phyloP scores from a whole-genome alignment of 768 basidiomycete genomes.

The Dentipellis fragilis region DNA sequence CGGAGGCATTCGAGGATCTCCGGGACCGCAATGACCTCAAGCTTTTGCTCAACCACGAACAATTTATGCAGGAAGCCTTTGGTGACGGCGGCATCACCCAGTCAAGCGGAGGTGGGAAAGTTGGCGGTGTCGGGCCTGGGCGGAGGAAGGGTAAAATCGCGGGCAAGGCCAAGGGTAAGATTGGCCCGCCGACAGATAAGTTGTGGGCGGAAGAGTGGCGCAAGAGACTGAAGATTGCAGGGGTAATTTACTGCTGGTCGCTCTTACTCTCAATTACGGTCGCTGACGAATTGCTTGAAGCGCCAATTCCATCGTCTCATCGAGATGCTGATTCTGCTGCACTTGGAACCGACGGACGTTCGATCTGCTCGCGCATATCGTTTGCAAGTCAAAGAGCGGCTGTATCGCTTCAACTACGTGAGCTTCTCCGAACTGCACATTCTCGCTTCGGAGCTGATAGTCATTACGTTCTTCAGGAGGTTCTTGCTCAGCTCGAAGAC shows the following conservation, averaged over 20 bases:
- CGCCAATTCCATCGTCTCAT: constrained; percentile 88
- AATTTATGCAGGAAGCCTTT: constrained; percentile 67
- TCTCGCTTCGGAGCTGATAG: not conserved
- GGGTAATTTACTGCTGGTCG: constrained; percentile 35
- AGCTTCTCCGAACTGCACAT: constrained; percentile 20
- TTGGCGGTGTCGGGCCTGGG: constrained; percentile 19
- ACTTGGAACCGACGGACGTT: constrained; percentile 53
- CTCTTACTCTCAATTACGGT: not conserved
- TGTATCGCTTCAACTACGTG: constrained; percentile 94
- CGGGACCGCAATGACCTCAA: constrained; percentile 85
- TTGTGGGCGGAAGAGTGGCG: constrained; percentile 75
- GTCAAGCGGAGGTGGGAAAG: constrained; percentile 26
- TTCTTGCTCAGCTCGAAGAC: constrained; percentile 79
- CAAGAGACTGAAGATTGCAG: constrained; percentile 79
- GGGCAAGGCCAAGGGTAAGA: constrained; percentile 36
- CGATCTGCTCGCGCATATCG: constrained; percentile 57
- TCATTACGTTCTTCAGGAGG: constrained; percentile 47
- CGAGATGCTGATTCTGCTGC: constrained; percentile 81
- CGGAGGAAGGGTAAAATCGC: constrained; percentile 16
- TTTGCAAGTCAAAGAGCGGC: constrained; percentile 87
- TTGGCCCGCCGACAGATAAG: constrained; percentile 72
- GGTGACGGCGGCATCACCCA: constrained; percentile 23
- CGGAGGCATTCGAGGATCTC: constrained; percentile 95
- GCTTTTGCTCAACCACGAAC: constrained; percentile 55
- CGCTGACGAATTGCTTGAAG: constrained; percentile 27